Evolutionary conservation across 129 eudicot species (phyloP), one percentile per base, ranked within the genome.

Genomic region (Saposhnikovia divaricata): DNA sequence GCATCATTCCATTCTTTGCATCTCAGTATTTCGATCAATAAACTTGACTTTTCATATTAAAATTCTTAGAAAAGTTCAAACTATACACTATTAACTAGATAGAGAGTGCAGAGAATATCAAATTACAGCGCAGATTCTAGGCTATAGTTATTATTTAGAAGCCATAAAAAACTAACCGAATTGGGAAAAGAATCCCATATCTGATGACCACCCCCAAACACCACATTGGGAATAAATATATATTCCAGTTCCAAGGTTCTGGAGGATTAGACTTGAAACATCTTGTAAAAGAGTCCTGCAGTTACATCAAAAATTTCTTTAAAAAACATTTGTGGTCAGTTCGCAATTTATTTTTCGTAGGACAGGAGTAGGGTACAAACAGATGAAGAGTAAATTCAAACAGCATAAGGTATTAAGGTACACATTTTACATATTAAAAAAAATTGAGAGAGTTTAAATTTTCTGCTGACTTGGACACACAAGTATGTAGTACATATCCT

Each of bases 161-260:
- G 51, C 34, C 18, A 1, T 23, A 75, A 80, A 83, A 83, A 34
- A 45, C 85, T 80, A 78, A 96, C 99, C 99, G 93, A 76, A 77
- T 77, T 3, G 98, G 99, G 82, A 96, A 96, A 66, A 96, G 97
- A 78, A 96, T 75, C 40, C 88, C 91, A 82, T 90, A 92, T 92
- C 99, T 87, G 40, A 96, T 91, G 19, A 92, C 85, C 79, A 96
- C 97, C 69, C 99, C 99, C 85, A 91, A 81, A 71, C 99, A 96
- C 99, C 99, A 96, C 88, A 96, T 85, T 76, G 99, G 99, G 85
- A 96, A 96, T 65, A 96, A 85, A 84, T 96, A 96, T 10, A 96
- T 74, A 42, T 96, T 96, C 99, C 99, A 96, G 83, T 92, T 96
- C 98, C 99, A 92, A 21, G 98, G 99, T 83, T 96, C 99, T 43